Percentiles rank a stretch among this genome's conserved stretches.
phyloP scores from a whole-genome alignment of 208 protist genomes.

The Trichomonas gallinae region DNA sequence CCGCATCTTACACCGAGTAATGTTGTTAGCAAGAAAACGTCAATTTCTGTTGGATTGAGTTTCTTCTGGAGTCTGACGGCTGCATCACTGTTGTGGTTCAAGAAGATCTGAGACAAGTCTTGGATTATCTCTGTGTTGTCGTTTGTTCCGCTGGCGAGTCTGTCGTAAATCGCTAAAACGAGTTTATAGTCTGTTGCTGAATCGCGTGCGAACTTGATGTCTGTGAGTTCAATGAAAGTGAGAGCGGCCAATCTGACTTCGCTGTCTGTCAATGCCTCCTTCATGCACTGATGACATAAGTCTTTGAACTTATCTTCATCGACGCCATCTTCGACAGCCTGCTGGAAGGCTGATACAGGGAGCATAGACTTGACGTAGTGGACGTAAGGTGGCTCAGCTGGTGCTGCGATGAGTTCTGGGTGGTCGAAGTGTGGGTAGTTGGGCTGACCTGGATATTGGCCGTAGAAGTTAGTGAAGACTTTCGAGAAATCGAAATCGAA shows the following conservation, averaged over 20 bases:
- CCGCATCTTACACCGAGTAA: neutral
- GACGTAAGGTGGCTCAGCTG: constrained; percentile 5
- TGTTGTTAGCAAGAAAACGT: neutral
- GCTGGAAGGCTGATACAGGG: neutral
- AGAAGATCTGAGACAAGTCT: neutral
- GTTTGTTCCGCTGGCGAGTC: neutral
- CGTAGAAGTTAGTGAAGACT: constrained; percentile 15
- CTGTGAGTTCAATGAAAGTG: neutral
- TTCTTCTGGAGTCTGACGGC: neutral
- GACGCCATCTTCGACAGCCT: neutral
- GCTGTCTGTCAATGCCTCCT: neutral
- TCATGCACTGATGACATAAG: neutral
- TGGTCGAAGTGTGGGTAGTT: constrained; percentile 9
- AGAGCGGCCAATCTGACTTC: neutral
- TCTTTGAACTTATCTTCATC: neutral
- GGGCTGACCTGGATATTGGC: neutral
- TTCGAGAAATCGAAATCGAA: neutral
- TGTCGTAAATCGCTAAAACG: neutral
- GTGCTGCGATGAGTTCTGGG: neutral
- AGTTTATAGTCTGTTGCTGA: neutral
- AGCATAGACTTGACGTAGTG: constrained; percentile 14
- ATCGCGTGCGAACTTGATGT: neutral
- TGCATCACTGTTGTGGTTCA: neutral
- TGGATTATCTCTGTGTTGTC: neutral
- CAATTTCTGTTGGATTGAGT: neutral